Evolutionary conservation across 106 monocot genomes (phyloP).

Genomic region (Dendrobium catenatum): DNA sequence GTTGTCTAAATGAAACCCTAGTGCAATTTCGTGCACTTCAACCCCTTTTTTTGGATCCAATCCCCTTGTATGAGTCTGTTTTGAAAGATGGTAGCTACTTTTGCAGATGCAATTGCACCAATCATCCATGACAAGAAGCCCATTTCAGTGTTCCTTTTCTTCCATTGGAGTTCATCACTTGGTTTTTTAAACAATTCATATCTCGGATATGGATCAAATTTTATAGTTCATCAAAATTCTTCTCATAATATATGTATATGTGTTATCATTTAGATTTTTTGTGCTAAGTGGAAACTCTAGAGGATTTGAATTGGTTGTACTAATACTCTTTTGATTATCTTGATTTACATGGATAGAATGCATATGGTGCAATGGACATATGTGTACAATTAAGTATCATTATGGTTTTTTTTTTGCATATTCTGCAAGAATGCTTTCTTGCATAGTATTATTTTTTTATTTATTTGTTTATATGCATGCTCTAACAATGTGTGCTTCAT

Average conservation of each 20-base stretch:
- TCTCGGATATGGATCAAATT: not conserved
- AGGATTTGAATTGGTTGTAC: not conserved
- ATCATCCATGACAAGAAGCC: not conserved
- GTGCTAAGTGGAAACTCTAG: not conserved
- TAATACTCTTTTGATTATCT: not conserved
- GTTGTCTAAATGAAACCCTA: not conserved
- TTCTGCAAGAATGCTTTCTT: not conserved
- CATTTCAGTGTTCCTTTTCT: not conserved
- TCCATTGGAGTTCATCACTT: not conserved
- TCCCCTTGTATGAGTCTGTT: not conserved
- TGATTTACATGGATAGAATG: not conserved
- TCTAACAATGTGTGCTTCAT: slow-evolving; percentile 4
- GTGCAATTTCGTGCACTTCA: not conserved
- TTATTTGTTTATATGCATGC: not conserved
- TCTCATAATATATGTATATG: not conserved
- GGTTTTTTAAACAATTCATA: not conserved
- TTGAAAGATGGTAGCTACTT: not conserved
- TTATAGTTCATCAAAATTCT: not conserved
- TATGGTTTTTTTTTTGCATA: not conserved
- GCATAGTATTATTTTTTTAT: not conserved
- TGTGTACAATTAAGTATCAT: not conserved
- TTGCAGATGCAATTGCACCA: not conserved
- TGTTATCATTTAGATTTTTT: not conserved
- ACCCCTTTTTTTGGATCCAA: not conserved
- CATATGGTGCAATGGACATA: not conserved